These are phyloP conservation scores for Globisporangium ultimum DNA, from an alignment of 352 stramenopile species.

Conservation along the genomic window DNA sequence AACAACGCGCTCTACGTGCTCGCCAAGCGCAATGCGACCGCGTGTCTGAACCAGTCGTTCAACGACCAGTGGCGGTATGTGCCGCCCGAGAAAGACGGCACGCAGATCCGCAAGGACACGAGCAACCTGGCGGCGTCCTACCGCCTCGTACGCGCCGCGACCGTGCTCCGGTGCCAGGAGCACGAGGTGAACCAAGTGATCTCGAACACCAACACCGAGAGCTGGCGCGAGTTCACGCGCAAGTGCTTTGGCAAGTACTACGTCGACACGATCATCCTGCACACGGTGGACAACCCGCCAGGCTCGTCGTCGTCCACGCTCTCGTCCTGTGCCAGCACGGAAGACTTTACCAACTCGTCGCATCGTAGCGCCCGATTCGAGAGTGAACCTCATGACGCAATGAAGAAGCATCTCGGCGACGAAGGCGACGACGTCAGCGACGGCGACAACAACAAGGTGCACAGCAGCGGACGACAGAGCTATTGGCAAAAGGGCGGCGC, in stretches of 20 bases:
- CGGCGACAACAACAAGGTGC: conserved; percentile 8
- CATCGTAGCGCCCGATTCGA: conserved; percentile 10
- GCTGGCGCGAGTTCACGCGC: conserved; percentile 67
- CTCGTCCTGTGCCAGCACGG: neutral
- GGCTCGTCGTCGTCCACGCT: neutral
- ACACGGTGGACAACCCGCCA: conserved; percentile 34
- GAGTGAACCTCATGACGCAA: conserved; percentile 5
- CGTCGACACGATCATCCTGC: conserved; percentile 72
- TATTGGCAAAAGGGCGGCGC: conserved; percentile 18
- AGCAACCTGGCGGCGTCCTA: conserved; percentile 67
- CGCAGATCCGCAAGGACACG: conserved; percentile 80
- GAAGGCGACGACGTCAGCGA: conserved; percentile 11
- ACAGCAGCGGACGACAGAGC: conserved; percentile 14
- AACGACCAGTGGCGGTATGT: conserved; percentile 83
- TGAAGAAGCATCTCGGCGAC: conserved; percentile 14
- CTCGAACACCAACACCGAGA: conserved; percentile 66
- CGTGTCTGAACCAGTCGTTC: conserved; percentile 65
- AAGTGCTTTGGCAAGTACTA: conserved; percentile 79
- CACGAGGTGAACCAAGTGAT: conserved; percentile 75
- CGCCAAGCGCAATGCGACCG: conserved; percentile 53
- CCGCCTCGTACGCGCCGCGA: conserved; percentile 60
- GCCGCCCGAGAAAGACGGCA: conserved; percentile 73
- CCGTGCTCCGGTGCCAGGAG: conserved; percentile 69
- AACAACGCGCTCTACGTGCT: conserved; percentile 45
- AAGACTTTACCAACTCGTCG: conserved; percentile 18